These are phyloP conservation scores for Fusarium equiseti DNA, from an alignment of 2,329 filamentous ascomycete species.

Conservation along the genomic window DNA sequence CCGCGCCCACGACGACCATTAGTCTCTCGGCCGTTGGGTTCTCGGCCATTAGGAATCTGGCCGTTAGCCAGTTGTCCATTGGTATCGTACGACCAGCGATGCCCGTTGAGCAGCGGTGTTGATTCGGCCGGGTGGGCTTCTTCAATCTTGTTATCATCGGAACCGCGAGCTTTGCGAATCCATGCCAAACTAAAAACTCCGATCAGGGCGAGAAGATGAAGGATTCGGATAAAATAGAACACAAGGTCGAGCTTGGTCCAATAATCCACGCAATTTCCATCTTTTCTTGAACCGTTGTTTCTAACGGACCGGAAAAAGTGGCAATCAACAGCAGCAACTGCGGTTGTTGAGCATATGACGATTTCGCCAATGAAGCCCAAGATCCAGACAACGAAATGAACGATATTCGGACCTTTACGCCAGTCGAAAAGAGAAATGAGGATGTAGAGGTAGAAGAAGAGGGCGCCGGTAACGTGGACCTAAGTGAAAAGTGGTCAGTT, in stretches of 20 bases:
- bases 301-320: slow-evolving; percentile 67
- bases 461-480: slow-evolving; percentile 87
- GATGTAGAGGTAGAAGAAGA: slow-evolving; percentile 88
- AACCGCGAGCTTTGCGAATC: slow-evolving; percentile 56
- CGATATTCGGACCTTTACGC: slow-evolving; percentile 80
- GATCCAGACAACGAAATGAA: slow-evolving; percentile 84
- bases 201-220: slow-evolving; percentile 72
- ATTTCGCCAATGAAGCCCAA: slow-evolving; percentile 79
- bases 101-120: slow-evolving; percentile 70
- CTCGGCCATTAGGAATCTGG: slow-evolving; percentile 37
- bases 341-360: slow-evolving; percentile 75
- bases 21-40: slow-evolving; percentile 37
- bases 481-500: slow-evolving; percentile 55
- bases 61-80: slow-evolving; percentile 46
- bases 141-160: slow-evolving; percentile 54
- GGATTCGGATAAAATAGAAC: slow-evolving; percentile 75
- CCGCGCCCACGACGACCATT: slow-evolving; percentile 52
- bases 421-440: slow-evolving; percentile 89
- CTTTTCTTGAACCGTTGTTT: slow-evolving; percentile 42
- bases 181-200: slow-evolving; percentile 59
- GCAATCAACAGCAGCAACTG: slow-evolving; percentile 74
- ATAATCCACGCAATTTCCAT: slow-evolving; percentile 52
- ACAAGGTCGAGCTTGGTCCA: slow-evolving; percentile 69
- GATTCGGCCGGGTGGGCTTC: slow-evolving; percentile 65
- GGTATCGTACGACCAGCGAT: slow-evolving; percentile 54